Base-by-base conservation (phyloP, 1,139 yeast species). In the Scheffersomyces stambukii region DNA sequence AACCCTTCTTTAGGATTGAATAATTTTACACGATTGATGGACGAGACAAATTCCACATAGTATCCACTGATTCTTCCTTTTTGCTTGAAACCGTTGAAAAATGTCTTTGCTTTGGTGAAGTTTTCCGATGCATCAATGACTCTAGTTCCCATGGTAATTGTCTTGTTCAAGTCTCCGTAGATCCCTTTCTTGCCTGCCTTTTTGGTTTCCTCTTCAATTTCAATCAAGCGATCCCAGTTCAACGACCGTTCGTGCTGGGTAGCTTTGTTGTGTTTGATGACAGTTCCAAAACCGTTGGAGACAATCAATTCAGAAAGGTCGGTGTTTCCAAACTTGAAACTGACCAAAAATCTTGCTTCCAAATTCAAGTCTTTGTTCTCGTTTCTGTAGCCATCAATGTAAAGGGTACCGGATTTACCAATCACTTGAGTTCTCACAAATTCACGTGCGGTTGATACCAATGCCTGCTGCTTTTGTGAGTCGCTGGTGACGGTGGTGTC, bases 81-180 rank as follows among this genome's bases (percentile, higher is more conserved):
- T 44, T 81, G 75, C 47, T 74, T 76, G 44, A 85, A 73, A 2
- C 85, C 76, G 36, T 81, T 71, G 45, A 83, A 63, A 49, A 80
- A 84, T 2, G 89, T 78, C 41, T 77, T 78, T 21, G 95, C 88
- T 46, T 84, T 77, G 31, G 79, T 60, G 6, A 71, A 65, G 41
- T 70, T 75, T 50, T 83, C 95, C 8, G 91, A 81, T 3, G 94
- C 94, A 52, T 86, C 93, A 23, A 83, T 82, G 23, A 78, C 59
- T 43, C 86, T 69, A 20, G 75, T 76, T 13, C 77, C 65, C 11
- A 71, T 75, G 19, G 61, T 58, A 30, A 65, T 45, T 4, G 70
- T 59, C 47, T 78, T 78, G 31, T 70, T 65, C 28, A 77, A 65
- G 27, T 53, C 46, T 38, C 44, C 60, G 48, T 71, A 79, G 31